Percentiles rank a stretch among this genome's conserved stretches.
These are phyloP conservation scores for Hortiboletus rubellus DNA, from an alignment of 1,284 basidiomycete species.

Conservation along the genomic window DNA sequence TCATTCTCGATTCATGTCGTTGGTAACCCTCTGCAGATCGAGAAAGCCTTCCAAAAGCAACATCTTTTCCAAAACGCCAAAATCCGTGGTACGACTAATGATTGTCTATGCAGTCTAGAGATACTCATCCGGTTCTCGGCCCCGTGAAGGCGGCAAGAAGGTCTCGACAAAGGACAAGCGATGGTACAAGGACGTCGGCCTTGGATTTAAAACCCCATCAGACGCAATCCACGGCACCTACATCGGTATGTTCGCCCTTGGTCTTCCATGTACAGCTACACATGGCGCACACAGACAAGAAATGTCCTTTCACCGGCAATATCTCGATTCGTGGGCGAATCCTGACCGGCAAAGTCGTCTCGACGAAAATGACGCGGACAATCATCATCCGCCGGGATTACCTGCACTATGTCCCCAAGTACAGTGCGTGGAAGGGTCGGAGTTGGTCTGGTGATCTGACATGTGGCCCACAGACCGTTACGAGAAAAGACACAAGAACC, in stretches of 20 bases:
- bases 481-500: constrained; percentile 98
- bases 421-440: constrained; percentile 59
- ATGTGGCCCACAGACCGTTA: constrained; percentile 69
- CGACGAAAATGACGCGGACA: constrained; percentile 99
- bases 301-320: constrained; percentile 97
- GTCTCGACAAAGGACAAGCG: constrained; percentile 92
- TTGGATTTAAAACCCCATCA: constrained; percentile 95
- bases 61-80: constrained; percentile 98
- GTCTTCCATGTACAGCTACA: constrained; percentile 2
- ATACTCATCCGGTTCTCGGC: constrained; percentile 13
- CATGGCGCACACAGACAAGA: constrained; percentile 76
- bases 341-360: constrained; percentile 95
- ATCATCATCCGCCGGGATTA: constrained; percentile 99
- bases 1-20: background rate
- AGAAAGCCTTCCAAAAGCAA: constrained; percentile 97
- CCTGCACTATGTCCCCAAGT: constrained; percentile 98
- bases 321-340: constrained; percentile 99
- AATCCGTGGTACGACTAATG: constrained; percentile 68
- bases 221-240: constrained; percentile 98
- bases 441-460: constrained; percentile 13
- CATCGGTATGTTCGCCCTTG: constrained; percentile 67
- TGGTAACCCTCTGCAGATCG: constrained; percentile 55
- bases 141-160: constrained; percentile 76
- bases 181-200: constrained; percentile 99
- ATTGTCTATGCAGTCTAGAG: constrained; percentile 4